These are phyloP conservation scores for Xylaria sp. DNA, from an alignment of 2,329 filamentous ascomycete species.

Conservation along the genomic window DNA sequence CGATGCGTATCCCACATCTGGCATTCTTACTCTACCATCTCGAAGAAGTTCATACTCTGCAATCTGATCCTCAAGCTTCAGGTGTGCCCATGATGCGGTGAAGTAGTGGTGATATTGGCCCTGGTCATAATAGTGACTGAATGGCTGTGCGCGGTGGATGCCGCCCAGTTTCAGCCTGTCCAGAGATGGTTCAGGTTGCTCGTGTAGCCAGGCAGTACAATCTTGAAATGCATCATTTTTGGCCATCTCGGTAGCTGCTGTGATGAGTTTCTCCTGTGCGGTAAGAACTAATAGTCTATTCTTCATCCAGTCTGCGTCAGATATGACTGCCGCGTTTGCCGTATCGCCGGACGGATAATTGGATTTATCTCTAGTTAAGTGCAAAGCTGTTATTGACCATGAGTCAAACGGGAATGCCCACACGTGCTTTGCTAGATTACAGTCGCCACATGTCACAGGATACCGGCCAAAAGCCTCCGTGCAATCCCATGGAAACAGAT, in stretches of 20 bases:
- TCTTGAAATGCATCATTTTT: constrained; percentile 8
- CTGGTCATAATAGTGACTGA: constrained; percentile 22
- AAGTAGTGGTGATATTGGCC: constrained; percentile 21
- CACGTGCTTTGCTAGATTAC: constrained; percentile 21
- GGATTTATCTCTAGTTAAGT: constrained; percentile 13
- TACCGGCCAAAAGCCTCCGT: constrained; percentile 24
- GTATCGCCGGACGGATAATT: neutral
- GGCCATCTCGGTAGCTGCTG: constrained; percentile 16
- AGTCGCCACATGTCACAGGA: constrained; percentile 22
- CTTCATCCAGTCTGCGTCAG: constrained; percentile 10
- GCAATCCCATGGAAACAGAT: constrained; percentile 23
- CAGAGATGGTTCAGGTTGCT: constrained; percentile 15
- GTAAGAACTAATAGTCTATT: constrained; percentile 21
- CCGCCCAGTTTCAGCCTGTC: constrained; percentile 21
- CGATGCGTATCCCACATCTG: constrained; percentile 11
- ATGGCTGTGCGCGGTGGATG: constrained; percentile 24
- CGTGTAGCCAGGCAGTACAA: constrained; percentile 16
- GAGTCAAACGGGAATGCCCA: constrained; percentile 25
- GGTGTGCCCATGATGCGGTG: constrained; percentile 17
- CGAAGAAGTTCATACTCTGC: constrained; percentile 20
- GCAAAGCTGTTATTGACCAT: constrained; percentile 21
- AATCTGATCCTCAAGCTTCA: constrained; percentile 17
- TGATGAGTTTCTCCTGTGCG: constrained; percentile 19
- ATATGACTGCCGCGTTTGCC: neutral
- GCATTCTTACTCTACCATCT: constrained; percentile 15